phyloP scores from a whole-genome alignment of 225 moss, liverwort and hornwort genomes.

The Polytrichum formosum region DNA sequence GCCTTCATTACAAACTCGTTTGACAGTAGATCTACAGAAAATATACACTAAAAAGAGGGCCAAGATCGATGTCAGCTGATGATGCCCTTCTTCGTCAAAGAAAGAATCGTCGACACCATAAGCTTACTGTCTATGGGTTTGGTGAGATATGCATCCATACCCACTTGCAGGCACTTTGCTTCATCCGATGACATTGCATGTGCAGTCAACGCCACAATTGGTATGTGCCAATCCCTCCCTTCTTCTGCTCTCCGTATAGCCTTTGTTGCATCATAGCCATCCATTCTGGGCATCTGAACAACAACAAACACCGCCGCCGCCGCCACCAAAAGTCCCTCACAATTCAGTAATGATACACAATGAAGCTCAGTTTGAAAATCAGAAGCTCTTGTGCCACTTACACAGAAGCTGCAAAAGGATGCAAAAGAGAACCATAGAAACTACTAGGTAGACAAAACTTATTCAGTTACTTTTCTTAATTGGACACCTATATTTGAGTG shows the following conservation, averaged over 20 bases:
- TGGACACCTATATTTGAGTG: too few species aligned
- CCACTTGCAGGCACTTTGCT: slow-evolving; percentile 77
- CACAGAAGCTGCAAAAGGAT: too few species aligned
- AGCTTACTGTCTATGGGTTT: slow-evolving; percentile 91
- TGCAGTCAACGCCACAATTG: slow-evolving; percentile 86
- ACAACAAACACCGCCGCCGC: neutral
- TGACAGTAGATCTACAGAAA: slow-evolving; percentile 30
- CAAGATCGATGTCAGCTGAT: slow-evolving; percentile 12
- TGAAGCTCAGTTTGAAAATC: too few species aligned
- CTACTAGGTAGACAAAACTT: too few species aligned
- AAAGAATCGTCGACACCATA: slow-evolving; percentile 82
- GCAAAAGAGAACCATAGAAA: too few species aligned
- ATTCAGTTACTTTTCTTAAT: too few species aligned
- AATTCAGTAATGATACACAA: neutral
- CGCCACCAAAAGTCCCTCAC: neutral
- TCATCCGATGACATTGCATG: slow-evolving; percentile 91
- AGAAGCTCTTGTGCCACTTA: too few species aligned
- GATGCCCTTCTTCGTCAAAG: slow-evolving; percentile 41
- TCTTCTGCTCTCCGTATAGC: slow-evolving; percentile 80
- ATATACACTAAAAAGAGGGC: slow-evolving; percentile 22
- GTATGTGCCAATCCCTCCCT: slow-evolving; percentile 66
- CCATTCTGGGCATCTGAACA: slow-evolving; percentile 92
- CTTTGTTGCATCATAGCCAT: slow-evolving; percentile 82
- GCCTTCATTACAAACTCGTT: slow-evolving; percentile 9
- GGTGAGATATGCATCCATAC: slow-evolving; percentile 97